A percentile compares a stretch with the other conserved stretches of the same genome.
Evolutionary conservation across 345 rosid genomes (phyloP).

Genomic region (Pseudoturritis turrita): DNA sequence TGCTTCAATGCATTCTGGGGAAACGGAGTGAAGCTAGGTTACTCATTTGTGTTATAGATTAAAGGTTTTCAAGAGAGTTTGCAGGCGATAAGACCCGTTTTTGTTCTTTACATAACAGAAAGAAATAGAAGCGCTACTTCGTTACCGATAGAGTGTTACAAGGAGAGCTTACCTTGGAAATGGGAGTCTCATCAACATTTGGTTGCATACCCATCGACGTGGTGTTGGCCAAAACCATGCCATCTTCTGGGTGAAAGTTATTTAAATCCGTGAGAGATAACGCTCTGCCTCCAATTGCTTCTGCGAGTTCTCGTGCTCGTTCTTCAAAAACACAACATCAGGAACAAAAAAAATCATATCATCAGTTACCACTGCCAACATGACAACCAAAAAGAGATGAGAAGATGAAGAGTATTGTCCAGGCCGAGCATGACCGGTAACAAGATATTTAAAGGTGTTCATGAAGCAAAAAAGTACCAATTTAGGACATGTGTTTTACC

Average conservation of each 20-base stretch:
- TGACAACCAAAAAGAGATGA: neutral
- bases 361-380: neutral
- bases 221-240: conserved; percentile 88
- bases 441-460: neutral
- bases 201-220: conserved; percentile 98
- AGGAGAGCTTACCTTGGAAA: conserved; percentile 57
- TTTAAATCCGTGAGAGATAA: conserved; percentile 66
- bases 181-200: conserved; percentile 74
- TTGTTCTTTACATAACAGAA: neutral
- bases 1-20: conserved; percentile 62
- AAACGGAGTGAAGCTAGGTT: neutral
- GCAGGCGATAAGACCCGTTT: neutral
- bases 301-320: conserved; percentile 71
- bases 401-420: neutral
- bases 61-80: neutral
- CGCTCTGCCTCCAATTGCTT: conserved; percentile 71
- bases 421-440: neutral
- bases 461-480: neutral
- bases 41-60: neutral
- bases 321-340: conserved; percentile 39
- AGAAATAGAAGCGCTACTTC: neutral
- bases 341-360: conserved; percentile 8
- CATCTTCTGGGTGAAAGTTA: conserved; percentile 61
- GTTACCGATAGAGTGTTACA: neutral
- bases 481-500: conserved; percentile 37